Percentiles rank a stretch among this genome's conserved stretches.
phyloP scores from a whole-genome alignment of 352 stramenopile species.

The Phytopythium oedochilum region DNA sequence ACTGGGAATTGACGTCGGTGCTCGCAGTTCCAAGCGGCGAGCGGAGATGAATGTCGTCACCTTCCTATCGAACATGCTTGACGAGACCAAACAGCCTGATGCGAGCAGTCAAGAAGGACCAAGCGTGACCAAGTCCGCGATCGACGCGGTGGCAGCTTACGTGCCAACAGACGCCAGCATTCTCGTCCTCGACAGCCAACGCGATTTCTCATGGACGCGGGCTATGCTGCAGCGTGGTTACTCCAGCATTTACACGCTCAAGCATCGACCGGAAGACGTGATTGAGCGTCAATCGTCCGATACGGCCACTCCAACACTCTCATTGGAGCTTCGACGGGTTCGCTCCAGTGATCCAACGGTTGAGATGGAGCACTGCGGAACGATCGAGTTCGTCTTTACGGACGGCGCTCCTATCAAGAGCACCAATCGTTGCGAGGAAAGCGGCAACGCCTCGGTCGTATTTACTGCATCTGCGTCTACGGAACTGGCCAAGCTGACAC shows the following conservation, averaged over 20 bases:
- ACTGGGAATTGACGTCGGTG: not conserved
- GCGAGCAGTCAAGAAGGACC: not conserved
- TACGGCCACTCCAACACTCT: too few species aligned
- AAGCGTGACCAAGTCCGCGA: not conserved
- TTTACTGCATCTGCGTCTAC: not conserved
- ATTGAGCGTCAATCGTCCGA: not conserved
- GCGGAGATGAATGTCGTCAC: constrained; percentile 6
- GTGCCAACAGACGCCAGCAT: constrained; percentile 15
- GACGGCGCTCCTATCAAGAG: not conserved
- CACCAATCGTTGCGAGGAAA: not conserved
- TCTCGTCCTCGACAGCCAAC: constrained; percentile 23
- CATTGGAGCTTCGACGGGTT: not conserved
- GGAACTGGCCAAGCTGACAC: not conserved
- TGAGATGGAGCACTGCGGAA: not conserved
- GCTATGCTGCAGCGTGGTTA: constrained; percentile 23
- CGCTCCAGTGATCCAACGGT: not conserved
- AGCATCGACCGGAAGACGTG: not conserved
- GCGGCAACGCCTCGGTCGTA: not conserved
- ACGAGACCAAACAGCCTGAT: not conserved
- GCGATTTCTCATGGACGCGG: constrained; percentile 7
- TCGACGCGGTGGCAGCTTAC: constrained; percentile 10
- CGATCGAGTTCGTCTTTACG: not conserved
- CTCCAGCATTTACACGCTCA: constrained; percentile 24
- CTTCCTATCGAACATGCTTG: constrained; percentile 22
- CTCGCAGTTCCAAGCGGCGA: constrained; percentile 2